A percentile compares a stretch with the other conserved stretches of the same genome.
Conservation (phyloP, 768 basidiomycete species). For the Xerocomellus chrysenteron region DNA sequence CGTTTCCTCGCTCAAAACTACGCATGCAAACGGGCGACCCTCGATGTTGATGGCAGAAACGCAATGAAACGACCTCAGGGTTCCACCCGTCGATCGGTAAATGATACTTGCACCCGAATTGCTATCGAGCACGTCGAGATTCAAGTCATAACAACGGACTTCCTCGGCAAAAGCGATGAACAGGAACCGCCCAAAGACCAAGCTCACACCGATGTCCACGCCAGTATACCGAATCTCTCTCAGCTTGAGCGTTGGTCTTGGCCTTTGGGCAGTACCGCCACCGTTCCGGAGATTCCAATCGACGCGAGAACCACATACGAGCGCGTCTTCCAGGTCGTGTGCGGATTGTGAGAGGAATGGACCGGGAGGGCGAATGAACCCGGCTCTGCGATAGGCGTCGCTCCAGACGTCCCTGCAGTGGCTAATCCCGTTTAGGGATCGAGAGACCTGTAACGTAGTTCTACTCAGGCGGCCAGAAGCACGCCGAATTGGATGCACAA, state of each 20-base stretch:
- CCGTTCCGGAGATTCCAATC: constrained; percentile 3
- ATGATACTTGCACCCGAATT: constrained; percentile 5
- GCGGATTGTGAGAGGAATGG: constrained; percentile 15
- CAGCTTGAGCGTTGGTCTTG: neutral
- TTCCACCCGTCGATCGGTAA: neutral
- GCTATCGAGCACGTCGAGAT: neutral
- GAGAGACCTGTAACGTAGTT: constrained; percentile 9
- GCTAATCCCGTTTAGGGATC: constrained; percentile 5
- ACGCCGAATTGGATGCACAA: neutral
- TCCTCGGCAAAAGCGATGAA: constrained; percentile 13
- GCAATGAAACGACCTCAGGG: constrained; percentile 4
- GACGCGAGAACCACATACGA: constrained; percentile 13
- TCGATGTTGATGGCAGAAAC: constrained; percentile 10
- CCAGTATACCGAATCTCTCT: constrained; percentile 10
- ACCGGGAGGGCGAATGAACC: constrained; percentile 17
- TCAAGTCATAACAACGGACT: constrained; percentile 17
- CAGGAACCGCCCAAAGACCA: constrained; percentile 19
- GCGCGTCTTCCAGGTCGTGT: constrained; percentile 11
- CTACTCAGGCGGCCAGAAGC: neutral
- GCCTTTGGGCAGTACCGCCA: neutral
- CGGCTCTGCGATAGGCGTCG: constrained; percentile 11
- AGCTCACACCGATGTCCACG: neutral
- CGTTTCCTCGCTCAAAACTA: constrained; percentile 4
- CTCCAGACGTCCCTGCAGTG: constrained; percentile 16
- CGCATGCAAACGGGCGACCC: constrained; percentile 18